Evolutionary conservation across 352 stramenopile genomes (phyloP).

Genomic region (Phytopythium mirpurense): DNA sequence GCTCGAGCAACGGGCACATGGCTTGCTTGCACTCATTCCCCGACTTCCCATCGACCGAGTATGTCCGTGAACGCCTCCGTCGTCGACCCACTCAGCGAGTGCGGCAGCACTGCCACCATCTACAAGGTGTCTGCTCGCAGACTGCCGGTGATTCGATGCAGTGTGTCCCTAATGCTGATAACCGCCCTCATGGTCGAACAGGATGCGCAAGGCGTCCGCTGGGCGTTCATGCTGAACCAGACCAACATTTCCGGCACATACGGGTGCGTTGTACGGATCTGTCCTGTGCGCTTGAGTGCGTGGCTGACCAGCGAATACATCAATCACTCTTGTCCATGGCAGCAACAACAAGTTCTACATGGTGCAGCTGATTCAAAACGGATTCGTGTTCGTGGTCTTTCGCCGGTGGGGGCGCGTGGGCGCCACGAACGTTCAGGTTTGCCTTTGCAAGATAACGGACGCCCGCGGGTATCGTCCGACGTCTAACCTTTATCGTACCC

Average conservation of each 20-base stretch:
- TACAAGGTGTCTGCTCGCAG: slow-evolving; percentile 24
- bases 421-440: slow-evolving; percentile 44
- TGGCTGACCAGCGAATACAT: no score
- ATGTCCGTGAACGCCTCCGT: slow-evolving; percentile 4
- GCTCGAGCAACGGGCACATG: background rate
- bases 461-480: background rate
- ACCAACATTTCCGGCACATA: slow-evolving; percentile 61
- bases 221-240: slow-evolving; percentile 72
- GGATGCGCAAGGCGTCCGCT: slow-evolving; percentile 46
- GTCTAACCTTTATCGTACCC: background rate
- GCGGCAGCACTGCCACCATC: slow-evolving; percentile 15
- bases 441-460: background rate
- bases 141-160: no score
- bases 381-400: slow-evolving; percentile 37
- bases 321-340: background rate
- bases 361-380: slow-evolving; percentile 53
- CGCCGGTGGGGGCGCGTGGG: slow-evolving; percentile 67
- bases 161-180: no score
- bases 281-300: no score
- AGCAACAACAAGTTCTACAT: slow-evolving; percentile 84
- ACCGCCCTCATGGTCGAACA: no score
- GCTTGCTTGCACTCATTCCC: background rate
- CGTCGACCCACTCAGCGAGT: slow-evolving; percentile 20
- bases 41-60: background rate
- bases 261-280: slow-evolving; percentile 38